A percentile compares a stretch with the other conserved stretches of the same genome.
Evolutionary conservation across 768 basidiomycete genomes (phyloP).

Genomic region (Trametes gibbosa): DNA sequence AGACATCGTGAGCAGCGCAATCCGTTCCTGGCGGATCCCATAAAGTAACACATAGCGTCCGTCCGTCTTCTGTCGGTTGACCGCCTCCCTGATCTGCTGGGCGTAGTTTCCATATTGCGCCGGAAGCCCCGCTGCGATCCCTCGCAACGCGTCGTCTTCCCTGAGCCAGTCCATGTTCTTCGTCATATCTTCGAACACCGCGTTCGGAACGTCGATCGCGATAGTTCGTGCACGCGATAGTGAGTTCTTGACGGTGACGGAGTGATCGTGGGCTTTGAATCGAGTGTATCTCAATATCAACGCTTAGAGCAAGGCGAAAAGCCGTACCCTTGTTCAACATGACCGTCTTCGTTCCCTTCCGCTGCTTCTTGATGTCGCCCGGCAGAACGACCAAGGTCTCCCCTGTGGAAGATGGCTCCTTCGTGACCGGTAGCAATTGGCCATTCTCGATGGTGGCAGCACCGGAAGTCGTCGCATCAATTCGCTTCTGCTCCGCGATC

Average conservation of each 20-base stretch:
- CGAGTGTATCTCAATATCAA: background rate
- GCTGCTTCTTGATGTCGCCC: slow-evolving; percentile 68
- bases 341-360: slow-evolving; percentile 68
- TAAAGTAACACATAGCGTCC: slow-evolving; percentile 36
- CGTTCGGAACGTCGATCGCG: slow-evolving; percentile 64
- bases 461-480: slow-evolving; percentile 65
- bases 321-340: slow-evolving; percentile 61
- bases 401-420: slow-evolving; percentile 33
- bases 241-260: slow-evolving; percentile 53
- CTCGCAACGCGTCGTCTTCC: slow-evolving; percentile 76
- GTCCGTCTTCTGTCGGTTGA: slow-evolving; percentile 58
- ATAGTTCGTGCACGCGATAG: slow-evolving; percentile 60
- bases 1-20: slow-evolving; percentile 5
- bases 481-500: slow-evolving; percentile 75
- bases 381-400: slow-evolving; percentile 68
- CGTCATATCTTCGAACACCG: slow-evolving; percentile 62
- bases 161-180: slow-evolving; percentile 60
- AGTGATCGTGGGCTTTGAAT: slow-evolving; percentile 59
- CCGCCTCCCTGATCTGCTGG: slow-evolving; percentile 63
- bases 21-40: slow-evolving; percentile 17
- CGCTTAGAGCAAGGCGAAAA: background rate
- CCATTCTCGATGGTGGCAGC: slow-evolving; percentile 44
- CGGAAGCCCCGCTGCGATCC: slow-evolving; percentile 53
- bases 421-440: slow-evolving; percentile 32
- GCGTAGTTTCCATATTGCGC: slow-evolving; percentile 60